Evolutionary conservation across 2,329 filamentous ascomycete species (phyloP), one percentile per base, ranked within the genome.

Genomic region (Ophiocordyceps camponoti-floridani): DNA sequence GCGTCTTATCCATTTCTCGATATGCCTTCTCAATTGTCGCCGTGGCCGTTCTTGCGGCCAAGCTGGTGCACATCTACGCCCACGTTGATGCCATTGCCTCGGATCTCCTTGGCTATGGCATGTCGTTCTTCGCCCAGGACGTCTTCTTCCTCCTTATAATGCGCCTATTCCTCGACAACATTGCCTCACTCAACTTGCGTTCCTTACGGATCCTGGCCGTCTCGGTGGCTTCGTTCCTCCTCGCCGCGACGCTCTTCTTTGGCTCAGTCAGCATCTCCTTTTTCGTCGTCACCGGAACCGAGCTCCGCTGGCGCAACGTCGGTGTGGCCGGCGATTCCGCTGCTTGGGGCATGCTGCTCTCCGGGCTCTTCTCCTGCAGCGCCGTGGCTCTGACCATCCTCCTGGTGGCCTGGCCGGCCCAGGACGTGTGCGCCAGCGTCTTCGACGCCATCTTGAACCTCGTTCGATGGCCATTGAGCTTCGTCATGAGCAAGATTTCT

Each of bases 41-140:
- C n/a, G 46, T 59, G 47, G 51, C 58, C 16, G 46, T 60, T 44
- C 48, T 57, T 31, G 50, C 51, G 38, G 56, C 58, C 27, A 62
- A 62, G 45, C 47, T 51, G 7, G 49, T 56, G 3, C 60, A 62
- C 45, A 49, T 62, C 33, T 54, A 56, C 44, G 58, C 54, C 31
- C 57, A 63, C 28, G 47, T 55, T 18, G 49, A 48, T 6, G 56
- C 60, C 6, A 46, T 62, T n/a, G 52, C 51, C 3, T 50, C 51
- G n/a, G 51, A 57, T 30, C 47, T 62, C 44, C 19, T 54, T 9
- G 53, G 51, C 1, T 63, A 57, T 48, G 55, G 56, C 19, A 53
- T 57, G 11, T 60, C 60, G 2, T 63, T 63, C 45, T 61, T 61
- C 45, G 51, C 53, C 4, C 59, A 62, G 37, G 61, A 63, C 18